phyloP scores from a whole-genome alignment of 2,329 filamentous ascomycete species.

The Lojkania enalia region DNA sequence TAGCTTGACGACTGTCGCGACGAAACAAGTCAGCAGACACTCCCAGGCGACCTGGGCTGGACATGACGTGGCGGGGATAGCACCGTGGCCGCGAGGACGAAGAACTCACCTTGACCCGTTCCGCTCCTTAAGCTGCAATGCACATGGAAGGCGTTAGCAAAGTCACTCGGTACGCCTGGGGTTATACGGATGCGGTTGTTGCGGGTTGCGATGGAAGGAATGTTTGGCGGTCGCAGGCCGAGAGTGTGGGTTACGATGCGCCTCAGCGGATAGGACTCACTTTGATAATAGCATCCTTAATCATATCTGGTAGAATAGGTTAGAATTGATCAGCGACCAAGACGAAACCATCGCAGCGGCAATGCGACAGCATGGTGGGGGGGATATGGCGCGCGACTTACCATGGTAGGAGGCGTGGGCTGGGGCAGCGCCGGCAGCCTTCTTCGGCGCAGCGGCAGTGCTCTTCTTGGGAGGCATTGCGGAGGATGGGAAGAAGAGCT shows the following conservation, averaged over 20 bases:
- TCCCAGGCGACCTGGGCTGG: conserved; percentile 23
- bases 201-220: conserved; percentile 34
- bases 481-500: conserved; percentile 31
- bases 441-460: conserved; percentile 59
- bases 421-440: conserved; percentile 57
- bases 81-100: conserved; percentile 27
- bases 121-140: conserved; percentile 67
- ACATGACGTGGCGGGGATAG: conserved; percentile 31
- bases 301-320: conserved; percentile 64
- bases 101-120: conserved; percentile 68
- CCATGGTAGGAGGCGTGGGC: conserved; percentile 69
- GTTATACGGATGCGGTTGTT: conserved; percentile 21
- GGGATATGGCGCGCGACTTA: conserved; percentile 52
- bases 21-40: conserved; percentile 39
- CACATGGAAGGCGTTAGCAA: conserved; percentile 55
- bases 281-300: conserved; percentile 71
- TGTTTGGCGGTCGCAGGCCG: conserved; percentile 39
- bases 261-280: conserved; percentile 62
- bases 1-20: conserved; percentile 64
- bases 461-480: conserved; percentile 70
- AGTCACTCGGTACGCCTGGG: conserved; percentile 13
- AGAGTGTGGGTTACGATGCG: conserved; percentile 50
- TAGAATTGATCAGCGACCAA: conserved; percentile 59
- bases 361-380: conserved; percentile 53
- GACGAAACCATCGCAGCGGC: conserved; percentile 39